These are phyloP conservation scores for Hypoxylon crocopeplum DNA, from an alignment of 495 filamentous ascomycete species.

Conservation along the genomic window DNA sequence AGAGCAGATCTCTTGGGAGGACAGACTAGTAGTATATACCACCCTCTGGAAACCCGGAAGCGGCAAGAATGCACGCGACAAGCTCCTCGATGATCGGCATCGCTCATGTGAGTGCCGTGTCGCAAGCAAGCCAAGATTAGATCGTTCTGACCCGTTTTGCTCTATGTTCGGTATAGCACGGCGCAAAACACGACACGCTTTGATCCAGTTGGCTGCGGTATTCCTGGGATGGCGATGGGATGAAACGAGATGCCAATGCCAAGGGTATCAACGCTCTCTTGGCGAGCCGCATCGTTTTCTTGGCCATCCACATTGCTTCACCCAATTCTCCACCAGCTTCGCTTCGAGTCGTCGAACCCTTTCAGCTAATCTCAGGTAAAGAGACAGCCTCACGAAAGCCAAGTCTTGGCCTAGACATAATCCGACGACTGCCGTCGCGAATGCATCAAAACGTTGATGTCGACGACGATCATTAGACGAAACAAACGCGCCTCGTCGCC, in stretches of 20 bases:
- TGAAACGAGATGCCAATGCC: slow-evolving; percentile 37
- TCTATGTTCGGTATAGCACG: background rate
- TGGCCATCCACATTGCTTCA: slow-evolving; percentile 3
- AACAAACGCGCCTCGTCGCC: slow-evolving; percentile 17
- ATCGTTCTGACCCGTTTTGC: slow-evolving; percentile 3
- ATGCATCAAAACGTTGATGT: slow-evolving; percentile 2
- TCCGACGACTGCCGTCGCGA: slow-evolving; percentile 23
- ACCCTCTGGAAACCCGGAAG: background rate
- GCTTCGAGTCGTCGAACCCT: background rate
- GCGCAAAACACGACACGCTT: slow-evolving; percentile 10
- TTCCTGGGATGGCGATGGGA: slow-evolving; percentile 22
- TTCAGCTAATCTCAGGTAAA: slow-evolving; percentile 5
- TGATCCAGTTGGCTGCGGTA: slow-evolving; percentile 13
- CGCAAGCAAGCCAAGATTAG: slow-evolving; percentile 5
- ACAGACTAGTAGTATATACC: slow-evolving; percentile 20
- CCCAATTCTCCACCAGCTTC: slow-evolving; percentile 5
- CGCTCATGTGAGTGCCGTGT: slow-evolving; percentile 13
- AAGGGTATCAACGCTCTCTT: slow-evolving; percentile 33
- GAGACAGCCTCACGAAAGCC: slow-evolving; percentile 14
- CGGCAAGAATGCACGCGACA: slow-evolving; percentile 22
- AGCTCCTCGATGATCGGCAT: slow-evolving; percentile 25
- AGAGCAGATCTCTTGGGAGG: slow-evolving; percentile 1
- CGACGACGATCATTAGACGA: slow-evolving; percentile 15
- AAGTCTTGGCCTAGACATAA: slow-evolving; percentile 4
- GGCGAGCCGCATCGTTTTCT: slow-evolving; percentile 26